Evolutionary conservation across 371 early-diverging fungal genomes (phyloP), one percentile per base, ranked within the genome.

Genomic region (Mortierella sp.): DNA sequence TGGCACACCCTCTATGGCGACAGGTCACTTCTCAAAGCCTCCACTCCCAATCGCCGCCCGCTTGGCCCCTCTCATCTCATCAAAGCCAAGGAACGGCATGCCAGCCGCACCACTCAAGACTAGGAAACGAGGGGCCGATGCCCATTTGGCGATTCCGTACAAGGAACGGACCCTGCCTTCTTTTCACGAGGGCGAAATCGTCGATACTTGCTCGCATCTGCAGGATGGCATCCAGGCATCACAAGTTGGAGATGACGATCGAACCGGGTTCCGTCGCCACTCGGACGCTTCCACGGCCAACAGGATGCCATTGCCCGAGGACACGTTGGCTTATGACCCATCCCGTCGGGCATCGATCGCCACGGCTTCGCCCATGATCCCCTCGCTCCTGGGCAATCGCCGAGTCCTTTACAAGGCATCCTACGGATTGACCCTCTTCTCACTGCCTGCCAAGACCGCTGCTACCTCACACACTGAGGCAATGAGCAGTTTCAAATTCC

Each of bases 121-220:
- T 10, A 26, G 47, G 31, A 74, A 55, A 21, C 47, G 44, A 19
- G 68, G 52, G 1, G 57, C 52, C 28, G 68, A 79, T 28, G 38
- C 78, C 31, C 65, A 47, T n/a, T 47, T 81, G 7, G 57, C 76
- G 34, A 75, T 80, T 50, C 76, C 74, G 14, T 45, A 72, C 55
- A 79, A 70, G 44, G 77, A 75, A 26, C 80, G 80, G 42, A 34
- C 71, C 11, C 70, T 78, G 19, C 78, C 78, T 2, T 72, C 78
- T 13, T 84, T 78, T 28, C 84, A 84, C 54, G 72, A 73, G 4
- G 76, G 75, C n/a, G 48, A 72, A 16, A 80, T 84, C 47, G 79
- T 80, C 42, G 80, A 84, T 55, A 84, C 84, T n/a, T 80, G 80
- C 75, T 84, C 84, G 2, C 84, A 84, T 44, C 34, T 84, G 38